Evolutionary conservation across 208 protist genomes (phyloP).

Genomic region (Herpetomonas samuelpessoai): DNA sequence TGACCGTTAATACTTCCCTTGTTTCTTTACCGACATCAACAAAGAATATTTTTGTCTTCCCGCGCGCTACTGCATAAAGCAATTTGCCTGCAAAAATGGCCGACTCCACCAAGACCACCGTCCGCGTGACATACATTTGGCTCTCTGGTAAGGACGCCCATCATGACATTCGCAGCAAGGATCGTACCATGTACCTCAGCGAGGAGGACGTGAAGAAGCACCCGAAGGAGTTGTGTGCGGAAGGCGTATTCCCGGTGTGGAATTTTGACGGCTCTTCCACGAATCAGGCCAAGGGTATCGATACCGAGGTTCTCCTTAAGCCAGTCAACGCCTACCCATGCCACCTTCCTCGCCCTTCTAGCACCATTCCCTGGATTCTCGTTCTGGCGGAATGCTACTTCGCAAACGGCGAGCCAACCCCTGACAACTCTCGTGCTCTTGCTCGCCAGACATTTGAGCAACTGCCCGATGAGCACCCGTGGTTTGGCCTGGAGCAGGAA

Average conservation of each 20-base stretch:
- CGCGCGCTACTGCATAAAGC: not conserved
- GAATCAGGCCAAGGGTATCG: slow-evolving; percentile 53
- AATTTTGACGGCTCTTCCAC: slow-evolving; percentile 97
- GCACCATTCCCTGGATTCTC: slow-evolving; percentile 85
- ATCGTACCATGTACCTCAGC: slow-evolving; percentile 75
- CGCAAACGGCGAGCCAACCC: slow-evolving; percentile 86
- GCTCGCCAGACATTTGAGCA: slow-evolving; percentile 88
- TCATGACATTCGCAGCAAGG: slow-evolving; percentile 87
- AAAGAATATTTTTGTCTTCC: slow-evolving; percentile 1
- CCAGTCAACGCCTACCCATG: slow-evolving; percentile 82
- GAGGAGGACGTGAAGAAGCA: slow-evolving; percentile 42
- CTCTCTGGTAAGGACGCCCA: slow-evolving; percentile 72
- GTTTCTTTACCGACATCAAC: not conserved
- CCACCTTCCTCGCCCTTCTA: slow-evolving; percentile 60
- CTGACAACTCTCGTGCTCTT: slow-evolving; percentile 89
- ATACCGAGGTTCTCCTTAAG: slow-evolving; percentile 90
- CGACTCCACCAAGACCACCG: slow-evolving; percentile 37
- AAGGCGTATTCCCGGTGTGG: slow-evolving; percentile 92
- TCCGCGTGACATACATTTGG: slow-evolving; percentile 87
- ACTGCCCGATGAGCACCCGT: slow-evolving; percentile 61
- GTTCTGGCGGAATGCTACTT: slow-evolving; percentile 92
- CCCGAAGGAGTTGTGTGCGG: slow-evolving; percentile 67
- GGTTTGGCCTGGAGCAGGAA: slow-evolving; percentile 90
- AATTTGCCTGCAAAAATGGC: not conserved
- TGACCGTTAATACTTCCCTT: slow-evolving; percentile 6